Conservation (phyloP, 1,139 yeast species). For the Tardiomyces depauwii region DNA sequence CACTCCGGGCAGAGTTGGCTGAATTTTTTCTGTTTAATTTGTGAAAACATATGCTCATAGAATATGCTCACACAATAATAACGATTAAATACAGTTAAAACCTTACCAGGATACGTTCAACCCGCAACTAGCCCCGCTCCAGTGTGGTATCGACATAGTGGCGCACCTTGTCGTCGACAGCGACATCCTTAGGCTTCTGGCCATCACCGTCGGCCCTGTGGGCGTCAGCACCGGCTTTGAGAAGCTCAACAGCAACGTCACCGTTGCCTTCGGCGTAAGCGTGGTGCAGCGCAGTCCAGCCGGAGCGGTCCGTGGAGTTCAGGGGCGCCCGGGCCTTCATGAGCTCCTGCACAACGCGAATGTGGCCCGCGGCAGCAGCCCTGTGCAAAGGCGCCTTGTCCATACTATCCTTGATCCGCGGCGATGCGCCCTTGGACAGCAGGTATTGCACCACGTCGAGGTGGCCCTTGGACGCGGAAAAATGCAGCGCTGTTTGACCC, state of each 20-base stretch:
- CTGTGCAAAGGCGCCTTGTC: constrained; percentile 65
- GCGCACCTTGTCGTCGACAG: constrained; percentile 46
- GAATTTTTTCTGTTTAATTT: too few species aligned
- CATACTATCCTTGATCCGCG: constrained; percentile 53
- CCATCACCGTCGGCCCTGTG: constrained; percentile 40
- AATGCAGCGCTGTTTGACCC: constrained; percentile 68
- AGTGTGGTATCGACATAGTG: neutral
- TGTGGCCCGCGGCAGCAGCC: constrained; percentile 72
- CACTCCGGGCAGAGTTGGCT: too few species aligned
- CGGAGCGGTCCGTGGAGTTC: constrained; percentile 55
- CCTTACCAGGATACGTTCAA: too few species aligned
- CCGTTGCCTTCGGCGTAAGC: constrained; percentile 89
- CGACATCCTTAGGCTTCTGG: constrained; percentile 47
- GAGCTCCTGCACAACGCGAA: constrained; percentile 39
- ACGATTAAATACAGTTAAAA: too few species aligned
- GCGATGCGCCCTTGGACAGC: constrained; percentile 45
- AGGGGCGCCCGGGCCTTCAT: constrained; percentile 50
- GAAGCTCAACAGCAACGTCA: constrained; percentile 56
- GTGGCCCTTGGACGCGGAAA: constrained; percentile 65
- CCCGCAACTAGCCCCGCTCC: neutral
- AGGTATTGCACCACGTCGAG: constrained; percentile 40
- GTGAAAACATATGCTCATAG: too few species aligned
- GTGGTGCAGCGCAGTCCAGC: constrained; percentile 85
- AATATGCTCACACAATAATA: too few species aligned
- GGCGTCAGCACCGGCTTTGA: constrained; percentile 56